Evolutionary conservation across 2,329 filamentous ascomycete genomes (phyloP).

Genomic region (Calonectria henricotiae): DNA sequence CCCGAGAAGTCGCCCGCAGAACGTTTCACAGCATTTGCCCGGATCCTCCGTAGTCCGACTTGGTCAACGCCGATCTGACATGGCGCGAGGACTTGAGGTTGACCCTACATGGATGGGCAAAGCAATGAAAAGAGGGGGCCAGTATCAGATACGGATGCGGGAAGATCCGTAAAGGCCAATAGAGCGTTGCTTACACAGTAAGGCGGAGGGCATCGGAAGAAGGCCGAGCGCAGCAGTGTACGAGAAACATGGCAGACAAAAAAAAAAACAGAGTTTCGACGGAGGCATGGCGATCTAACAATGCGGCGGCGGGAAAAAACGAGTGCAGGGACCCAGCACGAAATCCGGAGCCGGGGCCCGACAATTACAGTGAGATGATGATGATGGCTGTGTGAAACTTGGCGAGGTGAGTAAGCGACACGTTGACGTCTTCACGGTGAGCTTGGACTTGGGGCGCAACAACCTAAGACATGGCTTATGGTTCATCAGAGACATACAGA

Average conservation of each 20-base stretch:
- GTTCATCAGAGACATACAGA: slow-evolving; percentile 26
- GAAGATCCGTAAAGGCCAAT: slow-evolving; percentile 26
- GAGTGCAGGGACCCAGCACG: slow-evolving; percentile 6
- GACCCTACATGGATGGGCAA: neutral
- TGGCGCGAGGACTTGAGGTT: slow-evolving; percentile 28
- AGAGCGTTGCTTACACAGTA: neutral
- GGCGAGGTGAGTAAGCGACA: slow-evolving; percentile 18
- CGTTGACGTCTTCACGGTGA: slow-evolving; percentile 7
- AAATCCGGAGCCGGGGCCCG: neutral
- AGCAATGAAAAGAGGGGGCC: slow-evolving; percentile 2
- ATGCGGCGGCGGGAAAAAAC: slow-evolving; percentile 8
- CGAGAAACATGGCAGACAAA: neutral
- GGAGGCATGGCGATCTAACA: slow-evolving; percentile 25
- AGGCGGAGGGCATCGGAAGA: slow-evolving; percentile 34
- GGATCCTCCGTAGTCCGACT: slow-evolving; percentile 12
- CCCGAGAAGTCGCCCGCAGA: slow-evolving; percentile 36
- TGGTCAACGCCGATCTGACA: slow-evolving; percentile 12
- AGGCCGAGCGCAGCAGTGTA: slow-evolving; percentile 30
- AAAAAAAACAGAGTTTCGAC: slow-evolving; percentile 29
- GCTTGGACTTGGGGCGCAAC: neutral
- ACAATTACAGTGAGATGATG: slow-evolving; percentile 2
- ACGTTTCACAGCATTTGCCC: slow-evolving; percentile 41
- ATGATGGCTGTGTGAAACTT: slow-evolving; percentile 8
- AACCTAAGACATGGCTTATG: slow-evolving; percentile 33
- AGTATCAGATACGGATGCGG: slow-evolving; percentile 22